A percentile compares a stretch with the other conserved stretches of the same genome.
Evolutionary conservation across 257 asterid species (phyloP).

Genomic region (Gardenia jasminoides): DNA sequence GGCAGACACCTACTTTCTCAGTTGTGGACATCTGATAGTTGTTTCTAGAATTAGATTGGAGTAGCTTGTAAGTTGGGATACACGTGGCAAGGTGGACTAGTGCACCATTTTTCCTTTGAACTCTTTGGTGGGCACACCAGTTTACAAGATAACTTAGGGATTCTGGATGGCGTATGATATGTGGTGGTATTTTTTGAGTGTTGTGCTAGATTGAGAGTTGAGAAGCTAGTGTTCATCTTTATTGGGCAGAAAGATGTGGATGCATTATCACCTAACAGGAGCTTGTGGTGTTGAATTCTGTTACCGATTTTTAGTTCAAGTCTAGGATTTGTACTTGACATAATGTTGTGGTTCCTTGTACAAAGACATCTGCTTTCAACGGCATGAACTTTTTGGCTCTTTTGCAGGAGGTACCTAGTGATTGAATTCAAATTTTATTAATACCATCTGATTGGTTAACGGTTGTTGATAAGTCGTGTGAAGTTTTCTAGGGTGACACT

Average conservation of each 20-base stretch:
- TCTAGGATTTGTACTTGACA: background rate
- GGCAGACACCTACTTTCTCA: background rate
- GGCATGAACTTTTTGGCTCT: background rate
- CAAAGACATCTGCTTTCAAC: background rate
- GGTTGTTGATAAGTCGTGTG: background rate
- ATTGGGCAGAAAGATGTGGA: background rate
- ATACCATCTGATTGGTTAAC: background rate
- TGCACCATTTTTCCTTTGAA: background rate
- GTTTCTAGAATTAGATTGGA: background rate
- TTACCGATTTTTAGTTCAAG: background rate
- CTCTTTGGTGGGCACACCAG: background rate
- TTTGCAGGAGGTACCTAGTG: too few relatives aligned
- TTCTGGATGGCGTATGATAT: background rate
- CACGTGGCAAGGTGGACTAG: background rate
- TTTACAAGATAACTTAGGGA: background rate
- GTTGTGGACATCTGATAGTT: background rate
- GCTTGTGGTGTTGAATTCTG: background rate
- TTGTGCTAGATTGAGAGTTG: background rate
- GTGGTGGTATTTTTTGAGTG: background rate
- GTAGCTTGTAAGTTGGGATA: background rate
- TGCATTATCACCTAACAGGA: background rate
- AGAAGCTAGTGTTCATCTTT: background rate
- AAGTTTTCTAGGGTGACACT: background rate
- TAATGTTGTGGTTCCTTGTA: too few relatives aligned
- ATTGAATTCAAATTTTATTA: background rate